phyloP scores from a whole-genome alignment of 352 stramenopile genomes.

The Pythium volutum region DNA sequence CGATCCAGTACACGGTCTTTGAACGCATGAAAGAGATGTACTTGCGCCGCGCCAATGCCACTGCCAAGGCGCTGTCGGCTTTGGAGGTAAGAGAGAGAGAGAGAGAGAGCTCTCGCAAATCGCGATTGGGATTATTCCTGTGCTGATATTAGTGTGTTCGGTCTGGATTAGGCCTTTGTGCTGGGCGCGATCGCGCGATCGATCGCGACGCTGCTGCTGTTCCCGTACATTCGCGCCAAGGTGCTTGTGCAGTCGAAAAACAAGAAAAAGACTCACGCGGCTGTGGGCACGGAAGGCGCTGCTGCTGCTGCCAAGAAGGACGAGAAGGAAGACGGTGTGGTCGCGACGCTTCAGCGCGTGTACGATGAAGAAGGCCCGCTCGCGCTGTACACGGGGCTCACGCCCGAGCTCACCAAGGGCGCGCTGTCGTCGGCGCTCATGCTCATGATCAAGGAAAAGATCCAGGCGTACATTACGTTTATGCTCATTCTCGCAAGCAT shows the following conservation, averaged over 20 bases:
- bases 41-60: conserved; percentile 57
- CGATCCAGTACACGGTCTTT: conserved; percentile 97
- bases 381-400: conserved; percentile 93
- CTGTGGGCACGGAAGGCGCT: conserved; percentile 13
- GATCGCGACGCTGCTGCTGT: conserved; percentile 94
- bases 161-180: conserved; percentile 89
- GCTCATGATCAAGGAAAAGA: conserved; percentile 98
- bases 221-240: conserved; percentile 96
- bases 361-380: conserved; percentile 83
- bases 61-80: conserved; percentile 50
- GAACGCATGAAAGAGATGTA: conserved; percentile 86
- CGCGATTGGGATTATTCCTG: no score
- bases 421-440: conserved; percentile 95
- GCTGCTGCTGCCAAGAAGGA: conserved; percentile 13
- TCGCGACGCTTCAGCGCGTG: conserved; percentile 66
- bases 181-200: conserved; percentile 92
- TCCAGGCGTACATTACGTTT: conserved; percentile 88
- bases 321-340: conserved; percentile 75
- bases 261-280: conserved; percentile 41
- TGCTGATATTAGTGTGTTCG: background rate
- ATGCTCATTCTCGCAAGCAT: conserved; percentile 65
- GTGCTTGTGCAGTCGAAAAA: conserved; percentile 91
- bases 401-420: conserved; percentile 93
- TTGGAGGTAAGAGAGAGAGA: conserved; percentile 46
- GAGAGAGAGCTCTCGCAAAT: background rate